Evolutionary conservation across 441 rosid species (phyloP).

Genomic region (Raphanus hybrid): DNA sequence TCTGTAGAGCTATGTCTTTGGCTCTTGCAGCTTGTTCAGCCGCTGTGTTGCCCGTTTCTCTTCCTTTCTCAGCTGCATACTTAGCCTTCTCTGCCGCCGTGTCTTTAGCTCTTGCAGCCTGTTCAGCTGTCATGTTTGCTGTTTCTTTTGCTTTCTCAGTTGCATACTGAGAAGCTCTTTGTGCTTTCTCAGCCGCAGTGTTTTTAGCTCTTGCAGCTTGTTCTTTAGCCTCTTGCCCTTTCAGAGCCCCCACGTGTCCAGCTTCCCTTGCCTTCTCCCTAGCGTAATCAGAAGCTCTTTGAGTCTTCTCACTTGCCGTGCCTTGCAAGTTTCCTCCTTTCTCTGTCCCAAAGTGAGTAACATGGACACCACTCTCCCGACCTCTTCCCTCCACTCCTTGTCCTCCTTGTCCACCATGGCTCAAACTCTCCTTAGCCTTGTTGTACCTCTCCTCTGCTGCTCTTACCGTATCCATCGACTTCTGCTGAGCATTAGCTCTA

Average conservation of each 20-base stretch:
- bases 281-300: conserved; percentile 13
- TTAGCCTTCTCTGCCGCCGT: not conserved
- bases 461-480: conserved; percentile 50
- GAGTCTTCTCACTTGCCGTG: conserved; percentile 46
- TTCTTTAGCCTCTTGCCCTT: conserved; percentile 9
- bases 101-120: conserved; percentile 32
- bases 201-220: conserved; percentile 28
- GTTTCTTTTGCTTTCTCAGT: conserved; percentile 36
- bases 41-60: too few relatives aligned
- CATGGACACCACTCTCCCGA: conserved; percentile 19
- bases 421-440: conserved; percentile 45
- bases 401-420: conserved; percentile 26
- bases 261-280: conserved; percentile 49
- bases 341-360: conserved; percentile 16
- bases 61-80: not conserved
- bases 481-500: conserved; percentile 64
- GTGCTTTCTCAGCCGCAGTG: too few relatives aligned
- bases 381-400: conserved; percentile 17
- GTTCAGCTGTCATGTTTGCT: conserved; percentile 13
- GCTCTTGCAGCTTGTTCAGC: conserved; percentile 31
- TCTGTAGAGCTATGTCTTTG: conserved; percentile 19
- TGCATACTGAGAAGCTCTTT: conserved; percentile 33
- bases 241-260: conserved; percentile 10
- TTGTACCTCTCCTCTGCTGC: conserved; percentile 60
- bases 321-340: conserved; percentile 41